Evolutionary conservation across 768 basidiomycete genomes (phyloP).

Genomic region (Cyclocybe cylindracea): DNA sequence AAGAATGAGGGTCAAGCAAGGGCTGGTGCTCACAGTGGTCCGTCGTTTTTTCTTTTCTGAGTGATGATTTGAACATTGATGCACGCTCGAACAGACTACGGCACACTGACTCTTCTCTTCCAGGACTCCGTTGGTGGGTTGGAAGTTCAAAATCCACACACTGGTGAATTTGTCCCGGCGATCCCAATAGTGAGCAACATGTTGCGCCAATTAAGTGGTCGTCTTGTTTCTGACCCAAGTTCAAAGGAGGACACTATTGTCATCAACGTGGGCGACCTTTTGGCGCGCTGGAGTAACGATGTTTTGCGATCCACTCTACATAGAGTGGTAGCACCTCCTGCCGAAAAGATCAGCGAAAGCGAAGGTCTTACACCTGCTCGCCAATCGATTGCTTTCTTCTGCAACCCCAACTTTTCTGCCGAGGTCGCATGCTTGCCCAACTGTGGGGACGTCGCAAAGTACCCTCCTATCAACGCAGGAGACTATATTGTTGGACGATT

Average conservation of each 20-base stretch:
- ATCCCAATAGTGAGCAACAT: conserved; percentile 64
- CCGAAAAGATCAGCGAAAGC: conserved; percentile 43
- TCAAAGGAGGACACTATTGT: conserved; percentile 77
- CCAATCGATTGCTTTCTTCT: conserved; percentile 87
- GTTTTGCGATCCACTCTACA: conserved; percentile 78
- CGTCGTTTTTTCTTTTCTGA: not conserved
- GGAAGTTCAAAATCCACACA: conserved; percentile 81
- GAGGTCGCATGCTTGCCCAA: conserved; percentile 73
- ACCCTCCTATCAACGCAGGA: conserved; percentile 70
- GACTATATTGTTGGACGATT: conserved; percentile 77
- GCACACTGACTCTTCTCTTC: conserved; percentile 79
- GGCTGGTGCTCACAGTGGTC: conserved; percentile 81
- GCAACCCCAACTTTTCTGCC: conserved; percentile 75
- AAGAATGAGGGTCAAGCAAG: conserved; percentile 69
- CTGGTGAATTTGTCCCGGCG: conserved; percentile 69
- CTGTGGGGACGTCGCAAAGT: conserved; percentile 59
- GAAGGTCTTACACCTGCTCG: conserved; percentile 63
- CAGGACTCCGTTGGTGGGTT: conserved; percentile 83
- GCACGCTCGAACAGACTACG: conserved; percentile 56
- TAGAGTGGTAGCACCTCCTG: conserved; percentile 76
- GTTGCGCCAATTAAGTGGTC: no score
- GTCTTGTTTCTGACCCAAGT: not conserved
- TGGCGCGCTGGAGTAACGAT: conserved; percentile 85
- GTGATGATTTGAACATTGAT: not conserved
- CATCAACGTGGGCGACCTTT: conserved; percentile 79